These are phyloP conservation scores for Sanghuangporus weigelae DNA, from an alignment of 1,284 basidiomycete genomes.

Conservation along the genomic window DNA sequence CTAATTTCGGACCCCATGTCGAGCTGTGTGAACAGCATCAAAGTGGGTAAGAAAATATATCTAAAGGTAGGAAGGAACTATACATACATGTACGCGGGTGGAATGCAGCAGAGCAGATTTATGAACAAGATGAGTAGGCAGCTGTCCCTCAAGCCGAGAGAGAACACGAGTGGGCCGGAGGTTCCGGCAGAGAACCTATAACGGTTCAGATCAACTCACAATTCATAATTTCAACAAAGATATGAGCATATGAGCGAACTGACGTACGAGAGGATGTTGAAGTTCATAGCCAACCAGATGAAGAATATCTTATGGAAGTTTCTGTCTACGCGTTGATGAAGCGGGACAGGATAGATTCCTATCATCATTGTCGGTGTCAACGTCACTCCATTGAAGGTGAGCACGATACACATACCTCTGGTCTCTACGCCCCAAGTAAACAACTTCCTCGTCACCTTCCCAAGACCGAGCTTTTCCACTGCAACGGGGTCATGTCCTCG, in stretches of 20 bases:
- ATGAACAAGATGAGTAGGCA: slow-evolving; percentile 75
- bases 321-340: slow-evolving; percentile 49
- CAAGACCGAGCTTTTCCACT: slow-evolving; percentile 5
- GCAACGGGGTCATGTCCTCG: slow-evolving; percentile 1
- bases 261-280: slow-evolving; percentile 67
- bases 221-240: not conserved
- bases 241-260: not conserved
- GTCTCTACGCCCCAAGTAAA: slow-evolving; percentile 17
- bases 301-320: slow-evolving; percentile 72
- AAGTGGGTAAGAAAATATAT: not conserved
- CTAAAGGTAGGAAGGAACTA: not conserved
- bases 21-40: slow-evolving; percentile 40
- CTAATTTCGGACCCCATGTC: slow-evolving; percentile 82
- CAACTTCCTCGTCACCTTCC: slow-evolving; percentile 5
- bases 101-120: slow-evolving; percentile 51
- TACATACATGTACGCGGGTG: slow-evolving; percentile 57
- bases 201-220: not conserved
- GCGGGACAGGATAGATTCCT: slow-evolving; percentile 50
- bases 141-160: slow-evolving; percentile 65
- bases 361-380: not conserved
- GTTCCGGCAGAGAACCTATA: slow-evolving; percentile 70
- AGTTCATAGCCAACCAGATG: slow-evolving; percentile 68
- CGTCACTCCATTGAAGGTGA: not conserved
- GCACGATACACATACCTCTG: slow-evolving; percentile 4
- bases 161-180: slow-evolving; percentile 62